phyloP scores from a whole-genome alignment of 23 red algal genomes.

The Gracilaria domingensis region DNA sequence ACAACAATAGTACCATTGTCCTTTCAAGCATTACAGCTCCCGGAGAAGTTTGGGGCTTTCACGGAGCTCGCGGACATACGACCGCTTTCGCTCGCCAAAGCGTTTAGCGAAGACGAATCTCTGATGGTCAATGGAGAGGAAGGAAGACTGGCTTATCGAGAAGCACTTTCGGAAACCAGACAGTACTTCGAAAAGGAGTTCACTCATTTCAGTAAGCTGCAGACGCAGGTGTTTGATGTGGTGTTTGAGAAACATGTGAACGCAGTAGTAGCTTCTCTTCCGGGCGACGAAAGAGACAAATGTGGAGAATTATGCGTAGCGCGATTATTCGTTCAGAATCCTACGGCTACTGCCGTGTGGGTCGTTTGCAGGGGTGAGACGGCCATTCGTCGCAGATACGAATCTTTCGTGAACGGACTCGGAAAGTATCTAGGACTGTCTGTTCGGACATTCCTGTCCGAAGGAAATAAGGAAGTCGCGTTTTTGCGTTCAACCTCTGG shows the following conservation, averaged over 20 bases:
- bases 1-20: constrained; percentile 77
- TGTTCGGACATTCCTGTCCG: constrained; percentile 34
- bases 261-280: constrained; percentile 78
- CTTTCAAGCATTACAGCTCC: constrained; percentile 71
- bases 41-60: constrained; percentile 76
- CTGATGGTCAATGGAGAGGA: constrained; percentile 31
- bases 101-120: constrained; percentile 52
- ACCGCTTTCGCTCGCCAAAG: constrained; percentile 60
- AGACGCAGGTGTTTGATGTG: constrained; percentile 89
- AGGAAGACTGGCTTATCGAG: constrained; percentile 35
- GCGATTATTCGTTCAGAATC: constrained; percentile 52
- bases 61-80: constrained; percentile 58
- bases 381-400: constrained; percentile 41
- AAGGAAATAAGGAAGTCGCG: constrained; percentile 31
- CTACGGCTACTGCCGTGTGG: constrained; percentile 54
- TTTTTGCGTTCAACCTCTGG: constrained; percentile 46
- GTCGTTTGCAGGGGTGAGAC: constrained; percentile 33
- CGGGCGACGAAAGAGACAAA: constrained; percentile 65
- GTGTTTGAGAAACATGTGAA: constrained; percentile 84
- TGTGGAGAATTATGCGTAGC: constrained; percentile 73
- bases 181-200: constrained; percentile 32
- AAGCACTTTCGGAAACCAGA: constrained; percentile 35
- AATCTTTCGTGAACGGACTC: constrained; percentile 15
- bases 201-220: constrained; percentile 73
- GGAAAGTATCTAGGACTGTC: constrained; percentile 11